Percentiles rank a stretch among this genome's conserved stretches.
Evolutionary conservation across 495 filamentous ascomycete genomes (phyloP).

Genomic region (Aspergillus bertholletiae): DNA sequence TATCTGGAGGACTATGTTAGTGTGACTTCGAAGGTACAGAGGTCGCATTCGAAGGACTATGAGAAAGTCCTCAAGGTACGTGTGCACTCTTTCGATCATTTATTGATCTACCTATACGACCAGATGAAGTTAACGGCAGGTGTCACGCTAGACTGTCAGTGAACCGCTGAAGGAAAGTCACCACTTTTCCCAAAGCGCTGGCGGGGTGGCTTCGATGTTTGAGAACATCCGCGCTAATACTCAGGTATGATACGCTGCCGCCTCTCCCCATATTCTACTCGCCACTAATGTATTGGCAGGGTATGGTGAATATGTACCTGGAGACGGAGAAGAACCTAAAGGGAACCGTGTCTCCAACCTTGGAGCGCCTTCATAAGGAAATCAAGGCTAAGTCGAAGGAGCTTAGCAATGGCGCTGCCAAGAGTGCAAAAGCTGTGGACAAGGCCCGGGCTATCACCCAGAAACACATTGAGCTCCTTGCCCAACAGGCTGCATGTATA

Average conservation of each 20-base stretch:
- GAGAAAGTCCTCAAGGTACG: constrained; percentile 87
- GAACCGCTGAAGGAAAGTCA: constrained; percentile 82
- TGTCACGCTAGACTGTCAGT: constrained; percentile 62
- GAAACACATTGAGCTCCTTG: constrained; percentile 93
- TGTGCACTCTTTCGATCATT: background rate
- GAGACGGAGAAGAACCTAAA: constrained; percentile 89
- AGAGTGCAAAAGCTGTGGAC: constrained; percentile 82
- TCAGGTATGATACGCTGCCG: constrained; percentile 48
- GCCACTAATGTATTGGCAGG: constrained; percentile 36
- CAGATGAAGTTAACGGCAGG: background rate
- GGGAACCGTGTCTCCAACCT: constrained; percentile 74
- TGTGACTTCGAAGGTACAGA: constrained; percentile 79
- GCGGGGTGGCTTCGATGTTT: constrained; percentile 83
- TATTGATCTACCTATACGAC: background rate
- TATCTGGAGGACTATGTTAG: constrained; percentile 88
- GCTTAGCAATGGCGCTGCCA: constrained; percentile 76
- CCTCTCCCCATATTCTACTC: background rate
- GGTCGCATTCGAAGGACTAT: constrained; percentile 85
- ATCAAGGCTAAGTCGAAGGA: constrained; percentile 95
- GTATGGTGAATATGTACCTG: constrained; percentile 77
- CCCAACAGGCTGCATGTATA: constrained; percentile 72
- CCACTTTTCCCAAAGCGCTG: constrained; percentile 84
- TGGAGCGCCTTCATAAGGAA: constrained; percentile 89
- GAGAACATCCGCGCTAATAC: constrained; percentile 92
- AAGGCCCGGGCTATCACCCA: constrained; percentile 84